phyloP scores from a whole-genome alignment of 305 asterid species.

The Solanum aculeatissimum region DNA sequence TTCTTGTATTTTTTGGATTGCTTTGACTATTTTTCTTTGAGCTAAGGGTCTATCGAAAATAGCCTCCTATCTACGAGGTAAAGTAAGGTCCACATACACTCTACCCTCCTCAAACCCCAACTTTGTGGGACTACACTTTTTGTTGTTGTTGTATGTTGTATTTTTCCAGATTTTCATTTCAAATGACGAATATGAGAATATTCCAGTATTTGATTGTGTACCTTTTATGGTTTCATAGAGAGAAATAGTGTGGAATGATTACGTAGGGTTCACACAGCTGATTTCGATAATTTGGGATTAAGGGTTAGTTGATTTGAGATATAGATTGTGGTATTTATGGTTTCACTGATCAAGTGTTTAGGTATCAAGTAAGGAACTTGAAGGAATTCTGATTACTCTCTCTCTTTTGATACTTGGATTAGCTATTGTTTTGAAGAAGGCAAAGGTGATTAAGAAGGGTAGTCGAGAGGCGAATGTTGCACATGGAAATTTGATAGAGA shows the following conservation, averaged over 20 bases:
- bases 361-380: not conserved
- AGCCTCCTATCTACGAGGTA: not conserved
- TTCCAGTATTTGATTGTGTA: not conserved
- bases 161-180: not conserved
- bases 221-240: not conserved
- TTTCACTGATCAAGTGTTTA: not conserved
- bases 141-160: not conserved
- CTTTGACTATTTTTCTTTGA: not conserved
- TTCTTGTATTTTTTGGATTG: not conserved
- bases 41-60: not conserved
- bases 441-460: slow-evolving; percentile 68
- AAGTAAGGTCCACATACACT: not conserved
- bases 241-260: not conserved
- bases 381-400: not conserved
- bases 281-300: not conserved
- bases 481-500: slow-evolving; percentile 47
- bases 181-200: not conserved
- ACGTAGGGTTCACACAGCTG: not conserved
- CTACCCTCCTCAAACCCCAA: not conserved
- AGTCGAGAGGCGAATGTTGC: slow-evolving; percentile 34
- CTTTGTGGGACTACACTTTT: not conserved
- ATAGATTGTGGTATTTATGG: not conserved
- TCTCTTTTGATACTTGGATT: slow-evolving; percentile 1
- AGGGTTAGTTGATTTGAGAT: not conserved
- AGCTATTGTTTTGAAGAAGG: slow-evolving; percentile 85